Evolutionary conservation across 768 basidiomycete species (phyloP).

Genomic region (Macrocybe gigantea): DNA sequence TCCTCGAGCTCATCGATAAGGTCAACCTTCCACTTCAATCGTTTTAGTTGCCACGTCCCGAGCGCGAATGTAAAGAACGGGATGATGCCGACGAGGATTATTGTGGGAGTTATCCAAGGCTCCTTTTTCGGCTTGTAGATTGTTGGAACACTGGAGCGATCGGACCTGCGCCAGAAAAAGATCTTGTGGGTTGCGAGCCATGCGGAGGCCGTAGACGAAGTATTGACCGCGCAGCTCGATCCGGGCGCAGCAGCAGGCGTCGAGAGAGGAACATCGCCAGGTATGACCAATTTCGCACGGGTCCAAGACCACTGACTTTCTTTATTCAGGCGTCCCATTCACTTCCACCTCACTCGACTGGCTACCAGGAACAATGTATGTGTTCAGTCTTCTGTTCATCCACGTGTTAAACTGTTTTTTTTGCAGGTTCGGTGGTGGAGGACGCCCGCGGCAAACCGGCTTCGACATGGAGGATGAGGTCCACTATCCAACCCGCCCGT

Average conservation of each 20-base stretch:
- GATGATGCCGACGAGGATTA: conserved; percentile 75
- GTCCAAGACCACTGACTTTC: too few species aligned
- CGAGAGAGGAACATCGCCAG: too few species aligned
- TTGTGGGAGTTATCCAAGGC: conserved; percentile 62
- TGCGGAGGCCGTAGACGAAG: conserved; percentile 1
- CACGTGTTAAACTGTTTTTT: neutral
- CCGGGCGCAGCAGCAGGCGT: too few species aligned
- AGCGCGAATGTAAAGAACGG: conserved; percentile 88
- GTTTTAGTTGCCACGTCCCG: conserved; percentile 90
- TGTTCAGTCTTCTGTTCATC: neutral
- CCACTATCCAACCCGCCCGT: conserved; percentile 97
- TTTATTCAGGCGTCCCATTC: neutral
- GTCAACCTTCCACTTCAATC: conserved; percentile 91
- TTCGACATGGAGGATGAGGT: conserved; percentile 80
- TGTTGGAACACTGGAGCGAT: conserved; percentile 26
- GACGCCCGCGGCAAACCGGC: conserved; percentile 25
- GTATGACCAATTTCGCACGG: too few species aligned
- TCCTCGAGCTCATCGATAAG: conserved; percentile 92
- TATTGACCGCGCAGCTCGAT: conserved; percentile 8
- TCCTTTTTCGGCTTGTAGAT: conserved; percentile 54
- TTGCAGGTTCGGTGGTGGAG: conserved; percentile 34
- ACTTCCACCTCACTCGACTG: conserved; percentile 1
- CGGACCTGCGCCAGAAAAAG: conserved; percentile 12
- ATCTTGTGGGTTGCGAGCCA: conserved; percentile 4
- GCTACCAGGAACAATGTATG: conserved; percentile 10